A percentile compares a stretch with the other conserved stretches of the same genome.
These are phyloP conservation scores for Blastobotrys parvus DNA, from an alignment of 805 yeast genomes.

Conservation along the genomic window DNA sequence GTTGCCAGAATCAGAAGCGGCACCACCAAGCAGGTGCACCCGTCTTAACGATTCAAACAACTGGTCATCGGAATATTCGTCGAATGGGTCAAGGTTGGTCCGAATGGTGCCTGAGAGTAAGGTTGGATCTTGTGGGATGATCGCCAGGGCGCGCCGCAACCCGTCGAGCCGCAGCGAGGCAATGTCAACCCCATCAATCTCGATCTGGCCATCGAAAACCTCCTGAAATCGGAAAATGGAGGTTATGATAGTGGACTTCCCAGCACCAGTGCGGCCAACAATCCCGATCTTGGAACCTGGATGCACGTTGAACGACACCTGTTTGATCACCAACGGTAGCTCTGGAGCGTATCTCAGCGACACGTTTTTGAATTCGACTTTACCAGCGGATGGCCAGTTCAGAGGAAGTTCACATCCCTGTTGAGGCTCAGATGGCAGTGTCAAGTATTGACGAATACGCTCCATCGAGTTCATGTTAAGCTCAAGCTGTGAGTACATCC, in stretches of 20 bases:
- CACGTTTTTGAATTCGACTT: slow-evolving; percentile 62
- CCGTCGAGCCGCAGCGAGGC: slow-evolving; percentile 52
- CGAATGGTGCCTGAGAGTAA: slow-evolving; percentile 64
- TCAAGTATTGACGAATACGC: slow-evolving; percentile 79
- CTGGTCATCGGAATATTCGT: slow-evolving; percentile 43
- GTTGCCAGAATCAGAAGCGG: not conserved
- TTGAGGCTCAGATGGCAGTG: slow-evolving; percentile 82
- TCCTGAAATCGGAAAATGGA: slow-evolving; percentile 70
- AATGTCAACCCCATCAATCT: slow-evolving; percentile 61
- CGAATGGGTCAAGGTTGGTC: slow-evolving; percentile 65
- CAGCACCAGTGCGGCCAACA: slow-evolving; percentile 98
- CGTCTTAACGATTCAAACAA: slow-evolving; percentile 32
- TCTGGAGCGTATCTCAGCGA: slow-evolving; percentile 87
- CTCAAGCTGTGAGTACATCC: slow-evolving; percentile 84
- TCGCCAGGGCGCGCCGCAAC: slow-evolving; percentile 55
- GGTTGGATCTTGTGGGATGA: slow-evolving; percentile 80
- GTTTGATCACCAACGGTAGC: slow-evolving; percentile 83
- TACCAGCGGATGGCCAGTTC: slow-evolving; percentile 82
- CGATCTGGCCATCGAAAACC: slow-evolving; percentile 46
- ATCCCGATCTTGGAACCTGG: slow-evolving; percentile 82
- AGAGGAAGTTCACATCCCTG: slow-evolving; percentile 47
- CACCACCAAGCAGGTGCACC: slow-evolving; percentile 45
- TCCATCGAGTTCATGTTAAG: slow-evolving; percentile 97
- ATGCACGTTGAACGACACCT: slow-evolving; percentile 72
- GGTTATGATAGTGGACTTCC: slow-evolving; percentile 92